Evolutionary conservation across 2,329 filamentous ascomycete species (phyloP).

Genomic region (Rasamsonia emersonii): DNA sequence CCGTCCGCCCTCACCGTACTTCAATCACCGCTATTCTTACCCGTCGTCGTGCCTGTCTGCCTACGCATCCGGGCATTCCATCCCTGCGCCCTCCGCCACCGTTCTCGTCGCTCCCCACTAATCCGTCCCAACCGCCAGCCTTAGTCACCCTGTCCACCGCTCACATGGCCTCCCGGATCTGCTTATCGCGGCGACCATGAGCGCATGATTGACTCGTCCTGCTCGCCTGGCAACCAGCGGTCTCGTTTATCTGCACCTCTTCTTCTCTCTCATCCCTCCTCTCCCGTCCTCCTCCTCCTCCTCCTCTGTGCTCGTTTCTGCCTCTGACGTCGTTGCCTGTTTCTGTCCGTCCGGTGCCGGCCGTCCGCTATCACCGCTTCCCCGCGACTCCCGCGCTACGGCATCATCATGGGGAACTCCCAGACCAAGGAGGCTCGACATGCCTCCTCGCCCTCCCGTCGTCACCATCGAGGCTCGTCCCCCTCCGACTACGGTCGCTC

Average conservation of each 20-base stretch:
- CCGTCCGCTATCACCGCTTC: background rate
- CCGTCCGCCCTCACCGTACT: background rate
- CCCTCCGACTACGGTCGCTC: constrained; percentile 20
- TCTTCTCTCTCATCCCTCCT: too few species aligned
- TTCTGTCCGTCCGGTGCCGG: too few species aligned
- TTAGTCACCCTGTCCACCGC: constrained; percentile 11
- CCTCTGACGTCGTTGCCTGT: too few species aligned
- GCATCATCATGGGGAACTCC: constrained; percentile 38
- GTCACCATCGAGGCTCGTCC: constrained; percentile 23
- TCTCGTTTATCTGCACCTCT: too few species aligned
- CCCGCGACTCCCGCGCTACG: constrained; percentile 1
- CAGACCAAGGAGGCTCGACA: constrained; percentile 39
- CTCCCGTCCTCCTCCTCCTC: too few species aligned
- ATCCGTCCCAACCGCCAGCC: constrained; percentile 6
- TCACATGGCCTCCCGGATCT: constrained; percentile 22
- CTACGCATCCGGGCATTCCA: constrained; percentile 13
- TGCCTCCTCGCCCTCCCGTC: constrained; percentile 17
- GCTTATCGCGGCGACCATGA: constrained; percentile 12
- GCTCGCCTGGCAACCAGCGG: too few species aligned
- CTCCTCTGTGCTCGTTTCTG: too few species aligned
- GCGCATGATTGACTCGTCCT: too few species aligned
- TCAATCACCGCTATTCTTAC: too few species aligned
- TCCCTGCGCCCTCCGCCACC: constrained; percentile 15
- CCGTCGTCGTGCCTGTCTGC: constrained; percentile 10
- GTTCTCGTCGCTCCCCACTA: constrained; percentile 17